Base-by-base conservation (phyloP, 129 eudicot genomes). In the Artemisia annua region DNA sequence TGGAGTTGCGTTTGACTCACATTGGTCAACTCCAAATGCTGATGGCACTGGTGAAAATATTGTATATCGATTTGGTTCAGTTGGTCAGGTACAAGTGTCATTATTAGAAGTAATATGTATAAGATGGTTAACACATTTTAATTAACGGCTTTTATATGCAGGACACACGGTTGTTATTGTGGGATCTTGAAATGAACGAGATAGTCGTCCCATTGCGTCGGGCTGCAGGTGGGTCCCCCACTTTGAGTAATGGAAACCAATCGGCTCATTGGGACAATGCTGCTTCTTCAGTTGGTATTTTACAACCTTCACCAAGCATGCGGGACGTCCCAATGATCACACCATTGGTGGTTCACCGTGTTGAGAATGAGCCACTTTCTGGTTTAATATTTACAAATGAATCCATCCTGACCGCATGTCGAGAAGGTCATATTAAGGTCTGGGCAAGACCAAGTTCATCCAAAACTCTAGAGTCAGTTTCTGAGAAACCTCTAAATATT, bases 181-280 rank as follows among this genome's bases (percentile, higher is more conserved):
- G 68, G 68, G 68, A 63, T 35, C 68, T 63, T 14, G 68, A 63
- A 63, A 63, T 63, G 68, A 63, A 63, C 12, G 68, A 63, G 22
- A 63, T 63, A 15, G 68, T 63, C 7, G 50, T 63, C 8, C 68
- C 68, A 32, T 8, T 63, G 11, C 68, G 68, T 7, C 48, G 68
- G 46, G 68, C 68, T 63, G 48, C 26, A 5, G 68, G 68, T 63
- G 68, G 68, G 16, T 63, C 68, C 16, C 68, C 68, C 12, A 63
- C 68, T 1, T 35, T 63, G n/a, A 63, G 48, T 35, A 63, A 19
- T 63, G 50, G 68, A 35, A 30, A 9, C 68, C 68, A 63, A 11
- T 63, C 68, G 19, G 68, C 68, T 28, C 68, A 63, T 35, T 63
- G 68, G 68, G 68, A 63, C 50, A 63, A 63, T 3, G 68, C 49